These are phyloP conservation scores for Eurotiales sp. DNA, from an alignment of 2,329 filamentous ascomycete genomes.

Conservation along the genomic window DNA sequence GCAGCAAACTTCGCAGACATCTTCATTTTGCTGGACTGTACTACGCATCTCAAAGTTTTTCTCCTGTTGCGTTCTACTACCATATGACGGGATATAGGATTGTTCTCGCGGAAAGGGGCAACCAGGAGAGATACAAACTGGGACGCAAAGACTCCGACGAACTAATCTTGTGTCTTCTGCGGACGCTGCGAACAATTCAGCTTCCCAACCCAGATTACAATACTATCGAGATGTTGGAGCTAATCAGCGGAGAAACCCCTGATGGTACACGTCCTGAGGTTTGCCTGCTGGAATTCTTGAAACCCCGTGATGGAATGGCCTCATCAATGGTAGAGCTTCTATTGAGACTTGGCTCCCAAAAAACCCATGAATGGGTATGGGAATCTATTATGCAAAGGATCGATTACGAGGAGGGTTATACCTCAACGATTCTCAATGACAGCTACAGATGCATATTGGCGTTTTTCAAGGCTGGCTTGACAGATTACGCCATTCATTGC, in stretches of 20 bases:
- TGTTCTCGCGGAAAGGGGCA: no score
- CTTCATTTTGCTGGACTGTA: conserved; percentile 26
- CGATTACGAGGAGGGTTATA: no score
- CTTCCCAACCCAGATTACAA: conserved; percentile 23
- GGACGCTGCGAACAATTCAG: conserved; percentile 19
- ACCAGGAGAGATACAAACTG: conserved; percentile 11
- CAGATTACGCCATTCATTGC: conserved; percentile 22
- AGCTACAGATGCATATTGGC: conserved; percentile 24
- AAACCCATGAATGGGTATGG: conserved; percentile 24
- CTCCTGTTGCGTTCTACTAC: conserved; percentile 24
- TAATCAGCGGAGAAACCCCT: conserved; percentile 24
- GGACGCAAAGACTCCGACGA: conserved; percentile 12
- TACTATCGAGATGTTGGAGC: conserved; percentile 18
- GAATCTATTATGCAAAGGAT: conserved; percentile 2
- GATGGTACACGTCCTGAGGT: no score
- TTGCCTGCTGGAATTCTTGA: no score
- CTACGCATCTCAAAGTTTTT: conserved; percentile 30
- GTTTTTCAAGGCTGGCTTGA: conserved; percentile 22
- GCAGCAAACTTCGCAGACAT: no score
- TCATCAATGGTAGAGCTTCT: conserved; percentile 26
- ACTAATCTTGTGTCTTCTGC: conserved; percentile 23
- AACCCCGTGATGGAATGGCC: conserved; percentile 5
- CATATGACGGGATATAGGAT: conserved; percentile 25
- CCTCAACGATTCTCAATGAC: conserved; percentile 15
- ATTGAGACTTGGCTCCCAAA: conserved; percentile 22